Base-by-base conservation (phyloP, 1,284 basidiomycete genomes). In the Leccinum variabile region DNA sequence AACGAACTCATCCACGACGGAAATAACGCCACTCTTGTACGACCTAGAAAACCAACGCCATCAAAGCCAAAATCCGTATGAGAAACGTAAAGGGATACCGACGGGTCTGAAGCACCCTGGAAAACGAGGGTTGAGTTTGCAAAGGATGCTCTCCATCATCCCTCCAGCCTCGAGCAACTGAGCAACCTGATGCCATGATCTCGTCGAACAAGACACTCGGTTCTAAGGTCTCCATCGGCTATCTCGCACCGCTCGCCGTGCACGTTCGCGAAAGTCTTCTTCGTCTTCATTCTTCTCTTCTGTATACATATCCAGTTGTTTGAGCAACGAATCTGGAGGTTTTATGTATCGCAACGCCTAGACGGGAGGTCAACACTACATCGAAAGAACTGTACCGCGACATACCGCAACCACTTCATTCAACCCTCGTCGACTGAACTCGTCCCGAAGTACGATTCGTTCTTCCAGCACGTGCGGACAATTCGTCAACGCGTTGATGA, bases 201-300 rank as follows among this genome's bases (percentile, higher is more conserved):
- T 87, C 84, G 44, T 86, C 82, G 54, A 89, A 68, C 5, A 80
- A 79, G 8, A 77, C 68, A 57, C 83, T 83, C 1, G 82, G 81
- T 46, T 87, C 84, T 1, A 82, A 82, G 6, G 72, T 70, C 9
- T 77, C 72, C 22, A 76, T 69, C 28, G 78, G 54, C 68, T 72
- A 59, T 73, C 68, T 46, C 71, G 71, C 61, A 87, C 76, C n/a
- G 84, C 69, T 65, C 73, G 77, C 13, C 80, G 78, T 16, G 84
- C 79, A 37, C 84, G 83, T 62, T 92, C 88, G 18, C 87, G 84
- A 74, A 94, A 81, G 60, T 95, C 91, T 71, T 91, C 88, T 72
- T 93, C 89, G 73, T 97, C 94, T 67, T 95, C 93, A 57, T 90
- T 91, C 69, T 93, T 92, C 73, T 95, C 94, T 66, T 97, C 93